Percentiles rank a stretch among this genome's conserved stretches.
Evolutionary conservation across 1,139 yeast genomes (phyloP).

Genomic region (Petasospora rhodanensis): DNA sequence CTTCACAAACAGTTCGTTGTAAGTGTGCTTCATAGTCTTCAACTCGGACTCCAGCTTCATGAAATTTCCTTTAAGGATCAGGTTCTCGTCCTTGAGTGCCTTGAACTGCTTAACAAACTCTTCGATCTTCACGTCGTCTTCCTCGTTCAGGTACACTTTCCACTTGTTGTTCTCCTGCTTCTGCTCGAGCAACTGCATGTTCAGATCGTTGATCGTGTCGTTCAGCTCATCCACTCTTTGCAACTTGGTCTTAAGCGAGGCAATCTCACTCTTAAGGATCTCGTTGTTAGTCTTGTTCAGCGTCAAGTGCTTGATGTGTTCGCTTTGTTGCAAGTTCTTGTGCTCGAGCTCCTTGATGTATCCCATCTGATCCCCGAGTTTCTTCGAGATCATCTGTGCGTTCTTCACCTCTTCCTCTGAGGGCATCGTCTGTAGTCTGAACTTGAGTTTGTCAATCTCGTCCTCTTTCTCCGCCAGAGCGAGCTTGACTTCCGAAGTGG

Average conservation of each 20-base stretch:
- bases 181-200: conserved; percentile 47
- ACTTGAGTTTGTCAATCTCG: conserved; percentile 4
- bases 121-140: conserved; percentile 34
- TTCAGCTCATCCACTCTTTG: conserved; percentile 40
- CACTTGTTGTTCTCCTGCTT: conserved; percentile 31
- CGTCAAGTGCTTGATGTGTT: conserved; percentile 39
- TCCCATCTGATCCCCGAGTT: conserved; percentile 52
- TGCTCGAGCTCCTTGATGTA: conserved; percentile 55
- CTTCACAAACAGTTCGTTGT: conserved; percentile 34
- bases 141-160: conserved; percentile 26
- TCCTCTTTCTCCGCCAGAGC: conserved; percentile 26
- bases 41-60: conserved; percentile 24
- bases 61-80: conserved; percentile 37
- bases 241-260: conserved; percentile 38
- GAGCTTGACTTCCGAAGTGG: conserved; percentile 30
- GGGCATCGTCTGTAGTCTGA: conserved; percentile 5
- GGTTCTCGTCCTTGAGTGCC: conserved; percentile 35
- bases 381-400: conserved; percentile 8
- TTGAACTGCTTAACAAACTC: conserved; percentile 33
- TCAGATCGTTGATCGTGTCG: conserved; percentile 45
- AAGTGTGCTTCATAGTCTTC: conserved; percentile 28
- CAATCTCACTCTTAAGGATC: conserved; percentile 49
- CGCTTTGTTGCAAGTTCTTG: conserved; percentile 43
- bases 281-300: conserved; percentile 42
- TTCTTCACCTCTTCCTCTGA: conserved; percentile 4